These are phyloP conservation scores for Rickenella mellea DNA, from an alignment of 768 basidiomycete species.

Conservation along the genomic window DNA sequence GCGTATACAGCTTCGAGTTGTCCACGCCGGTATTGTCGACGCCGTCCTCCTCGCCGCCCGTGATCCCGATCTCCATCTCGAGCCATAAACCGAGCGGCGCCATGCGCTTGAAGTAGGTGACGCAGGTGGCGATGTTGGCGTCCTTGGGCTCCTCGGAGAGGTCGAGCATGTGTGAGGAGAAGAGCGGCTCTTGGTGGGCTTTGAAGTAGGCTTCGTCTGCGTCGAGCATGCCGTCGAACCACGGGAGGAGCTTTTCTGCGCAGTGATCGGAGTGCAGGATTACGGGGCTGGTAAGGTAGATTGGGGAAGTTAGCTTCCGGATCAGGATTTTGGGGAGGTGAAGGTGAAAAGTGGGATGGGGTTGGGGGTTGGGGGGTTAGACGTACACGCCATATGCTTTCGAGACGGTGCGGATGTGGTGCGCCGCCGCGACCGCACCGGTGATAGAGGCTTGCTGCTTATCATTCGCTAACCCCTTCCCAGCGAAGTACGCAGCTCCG, in stretches of 20 bases:
- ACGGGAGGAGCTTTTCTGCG: conserved; percentile 93
- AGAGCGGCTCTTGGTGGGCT: conserved; percentile 76
- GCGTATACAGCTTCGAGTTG: conserved; percentile 91
- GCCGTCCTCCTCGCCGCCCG: conserved; percentile 98
- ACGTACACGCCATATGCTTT: conserved; percentile 89
- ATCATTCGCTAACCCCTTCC: conserved; percentile 91
- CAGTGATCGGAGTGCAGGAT: conserved; percentile 98
- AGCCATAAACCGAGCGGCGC: conserved; percentile 88
- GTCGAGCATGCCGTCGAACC: conserved; percentile 99
- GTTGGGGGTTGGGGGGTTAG: neutral
- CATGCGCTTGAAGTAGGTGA: conserved; percentile 93
- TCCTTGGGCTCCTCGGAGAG: conserved; percentile 89
- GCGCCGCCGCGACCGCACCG: conserved; percentile 89
- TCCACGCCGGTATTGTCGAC: conserved; percentile 97
- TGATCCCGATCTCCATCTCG: conserved; percentile 99
- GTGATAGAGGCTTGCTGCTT: conserved; percentile 90
- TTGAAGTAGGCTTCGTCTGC: conserved; percentile 93
- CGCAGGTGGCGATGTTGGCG: conserved; percentile 90
- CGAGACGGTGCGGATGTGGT: conserved; percentile 82
- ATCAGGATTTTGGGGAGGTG: conserved; percentile 2
- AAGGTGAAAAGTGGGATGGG: conserved; percentile 1
- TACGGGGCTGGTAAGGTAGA: conserved; percentile 58
- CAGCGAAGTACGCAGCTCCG: conserved; percentile 91
- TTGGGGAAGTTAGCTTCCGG: neutral
- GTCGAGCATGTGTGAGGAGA: conserved; percentile 99